phyloP scores from a whole-genome alignment of 2,329 filamentous ascomycete genomes.

The Stagonosporopsis tanaceti region DNA sequence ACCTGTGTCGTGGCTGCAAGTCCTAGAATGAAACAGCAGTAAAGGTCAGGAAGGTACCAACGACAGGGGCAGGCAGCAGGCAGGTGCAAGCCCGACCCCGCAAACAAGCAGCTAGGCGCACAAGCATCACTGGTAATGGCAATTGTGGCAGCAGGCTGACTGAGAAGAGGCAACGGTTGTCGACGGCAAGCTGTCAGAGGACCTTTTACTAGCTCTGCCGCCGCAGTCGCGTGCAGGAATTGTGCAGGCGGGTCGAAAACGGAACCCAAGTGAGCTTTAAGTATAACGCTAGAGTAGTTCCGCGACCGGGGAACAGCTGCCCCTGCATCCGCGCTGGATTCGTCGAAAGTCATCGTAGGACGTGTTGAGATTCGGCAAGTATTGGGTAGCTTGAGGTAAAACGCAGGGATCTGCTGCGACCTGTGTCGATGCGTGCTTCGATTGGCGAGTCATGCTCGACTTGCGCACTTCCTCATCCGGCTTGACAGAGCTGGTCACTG shows the following conservation, averaged over 20 bases:
- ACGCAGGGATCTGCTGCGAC: conserved; percentile 31
- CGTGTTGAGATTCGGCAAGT: conserved; percentile 33
- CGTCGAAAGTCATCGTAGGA: conserved; percentile 28
- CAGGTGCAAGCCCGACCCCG: conserved; percentile 28
- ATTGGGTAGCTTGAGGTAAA: conserved; percentile 39
- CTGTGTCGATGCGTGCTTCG: conserved; percentile 39
- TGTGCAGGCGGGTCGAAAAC: conserved; percentile 21
- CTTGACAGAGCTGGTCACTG: conserved; percentile 10
- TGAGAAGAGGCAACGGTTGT: conserved; percentile 29
- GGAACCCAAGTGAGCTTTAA: conserved; percentile 29
- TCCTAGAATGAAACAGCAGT: conserved; percentile 7
- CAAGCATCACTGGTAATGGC: conserved; percentile 26
- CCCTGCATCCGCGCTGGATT: conserved; percentile 43
- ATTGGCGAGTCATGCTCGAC: conserved; percentile 42
- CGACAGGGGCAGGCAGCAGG: conserved; percentile 21
- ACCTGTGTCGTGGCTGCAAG: conserved; percentile 2
- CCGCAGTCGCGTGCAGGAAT: conserved; percentile 45
- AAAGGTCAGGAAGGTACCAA: conserved; percentile 19
- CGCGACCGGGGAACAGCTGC: conserved; percentile 37
- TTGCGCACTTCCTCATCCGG: conserved; percentile 29
- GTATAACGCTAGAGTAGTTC: conserved; percentile 31
- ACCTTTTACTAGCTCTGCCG: conserved; percentile 47
- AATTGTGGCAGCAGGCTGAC: conserved; percentile 24
- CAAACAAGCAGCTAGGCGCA: conserved; percentile 19
- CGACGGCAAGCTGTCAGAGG: conserved; percentile 38